Percentiles rank a stretch among this genome's conserved stretches.
phyloP scores from a whole-genome alignment of 1,284 basidiomycete genomes.

The Ustilago bromivora region DNA sequence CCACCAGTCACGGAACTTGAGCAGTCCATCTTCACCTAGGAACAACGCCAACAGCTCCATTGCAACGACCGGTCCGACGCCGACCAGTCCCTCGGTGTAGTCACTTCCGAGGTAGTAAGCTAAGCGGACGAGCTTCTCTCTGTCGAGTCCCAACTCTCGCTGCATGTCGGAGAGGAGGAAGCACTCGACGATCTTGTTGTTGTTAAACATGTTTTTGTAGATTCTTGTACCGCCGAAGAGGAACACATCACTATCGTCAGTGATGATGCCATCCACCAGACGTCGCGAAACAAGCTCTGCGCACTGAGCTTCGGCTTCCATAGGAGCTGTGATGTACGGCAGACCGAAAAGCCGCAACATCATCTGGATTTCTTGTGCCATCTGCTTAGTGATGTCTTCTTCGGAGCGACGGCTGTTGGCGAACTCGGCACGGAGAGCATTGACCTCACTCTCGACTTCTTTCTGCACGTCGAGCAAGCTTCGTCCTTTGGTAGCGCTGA shows the following conservation, averaged over 20 bases:
- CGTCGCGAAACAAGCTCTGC: slow-evolving; percentile 86
- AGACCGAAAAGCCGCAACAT: slow-evolving; percentile 91
- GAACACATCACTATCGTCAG: slow-evolving; percentile 98
- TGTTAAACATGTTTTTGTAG: slow-evolving; percentile 99
- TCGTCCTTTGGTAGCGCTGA: slow-evolving; percentile 82
- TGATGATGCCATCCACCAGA: slow-evolving; percentile 96
- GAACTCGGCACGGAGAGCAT: slow-evolving; percentile 81
- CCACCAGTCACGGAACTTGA: slow-evolving; percentile 96
- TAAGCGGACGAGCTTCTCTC: slow-evolving; percentile 86
- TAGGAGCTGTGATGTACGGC: slow-evolving; percentile 98
- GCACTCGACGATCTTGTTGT: slow-evolving; percentile 97
- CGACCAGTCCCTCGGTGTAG: slow-evolving; percentile 94
- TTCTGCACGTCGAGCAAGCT: slow-evolving; percentile 75
- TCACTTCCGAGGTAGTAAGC: slow-evolving; percentile 96
- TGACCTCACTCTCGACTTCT: slow-evolving; percentile 94
- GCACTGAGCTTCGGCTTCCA: slow-evolving; percentile 97
- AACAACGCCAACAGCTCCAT: slow-evolving; percentile 77
- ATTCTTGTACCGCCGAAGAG: slow-evolving; percentile 93
- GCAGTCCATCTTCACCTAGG: slow-evolving; percentile 77
- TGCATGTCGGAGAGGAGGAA: slow-evolving; percentile 87
- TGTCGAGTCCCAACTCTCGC: slow-evolving; percentile 87
- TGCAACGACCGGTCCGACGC: slow-evolving; percentile 93
- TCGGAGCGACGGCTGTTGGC: slow-evolving; percentile 91
- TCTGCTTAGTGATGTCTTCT: slow-evolving; percentile 93
- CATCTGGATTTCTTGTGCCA: slow-evolving; percentile 92